phyloP scores from a whole-genome alignment of 1,139 yeast genomes.

The Suzukiozyma palmioleophila region DNA sequence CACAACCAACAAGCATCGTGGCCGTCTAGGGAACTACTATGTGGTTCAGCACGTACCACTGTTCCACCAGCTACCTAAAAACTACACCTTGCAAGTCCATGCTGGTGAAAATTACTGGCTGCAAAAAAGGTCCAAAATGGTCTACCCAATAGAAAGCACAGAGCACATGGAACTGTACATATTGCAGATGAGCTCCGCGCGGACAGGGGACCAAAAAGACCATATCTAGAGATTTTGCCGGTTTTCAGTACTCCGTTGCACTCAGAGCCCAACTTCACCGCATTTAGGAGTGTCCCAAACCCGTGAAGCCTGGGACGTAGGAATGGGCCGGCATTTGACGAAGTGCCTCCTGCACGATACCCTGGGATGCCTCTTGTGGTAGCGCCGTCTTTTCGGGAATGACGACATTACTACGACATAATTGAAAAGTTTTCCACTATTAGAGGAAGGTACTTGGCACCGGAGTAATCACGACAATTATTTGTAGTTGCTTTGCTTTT shows the following conservation, averaged over 20 bases:
- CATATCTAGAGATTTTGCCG: too few species aligned
- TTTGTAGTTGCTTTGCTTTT: too few species aligned
- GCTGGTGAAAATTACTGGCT: constrained; percentile 6
- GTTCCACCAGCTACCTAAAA: not conserved
- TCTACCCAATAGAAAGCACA: constrained; percentile 1
- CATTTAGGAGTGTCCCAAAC: too few species aligned
- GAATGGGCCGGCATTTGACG: too few species aligned
- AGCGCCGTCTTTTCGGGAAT: not conserved
- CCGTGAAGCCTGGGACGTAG: too few species aligned
- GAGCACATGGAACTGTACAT: constrained; percentile 5
- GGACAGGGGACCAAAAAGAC: not conserved
- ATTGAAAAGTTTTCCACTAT: not conserved
- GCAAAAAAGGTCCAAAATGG: not conserved
- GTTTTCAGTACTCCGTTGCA: too few species aligned
- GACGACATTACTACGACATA: not conserved
- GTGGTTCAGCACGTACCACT: constrained; percentile 2
- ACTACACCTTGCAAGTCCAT: constrained; percentile 3
- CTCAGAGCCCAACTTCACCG: too few species aligned
- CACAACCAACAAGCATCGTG: not conserved
- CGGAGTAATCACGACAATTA: not conserved
- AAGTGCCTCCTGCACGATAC: too few species aligned
- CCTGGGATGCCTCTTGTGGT: too few species aligned
- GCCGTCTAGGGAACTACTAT: constrained; percentile 6
- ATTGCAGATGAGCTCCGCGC: constrained; percentile 1
- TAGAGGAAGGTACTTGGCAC: not conserved